These are phyloP conservation scores for Saturnispora dispora DNA, from an alignment of 805 yeast genomes.

Conservation along the genomic window DNA sequence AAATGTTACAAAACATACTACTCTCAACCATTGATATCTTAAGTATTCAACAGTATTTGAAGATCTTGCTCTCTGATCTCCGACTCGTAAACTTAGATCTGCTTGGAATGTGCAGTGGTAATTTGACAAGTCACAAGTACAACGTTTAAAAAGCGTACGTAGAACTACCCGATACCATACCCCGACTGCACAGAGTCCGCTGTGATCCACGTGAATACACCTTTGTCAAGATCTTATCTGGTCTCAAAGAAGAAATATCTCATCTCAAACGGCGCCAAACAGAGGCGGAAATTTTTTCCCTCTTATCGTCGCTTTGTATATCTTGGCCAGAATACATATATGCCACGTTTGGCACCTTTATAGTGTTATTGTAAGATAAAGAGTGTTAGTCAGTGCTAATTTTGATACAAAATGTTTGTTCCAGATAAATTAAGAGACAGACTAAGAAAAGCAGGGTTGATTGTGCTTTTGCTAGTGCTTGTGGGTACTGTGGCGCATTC, in stretches of 20 bases:
- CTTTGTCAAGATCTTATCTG: not conserved
- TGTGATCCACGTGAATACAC: not conserved
- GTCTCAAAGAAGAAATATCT: not conserved
- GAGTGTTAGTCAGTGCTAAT: not conserved
- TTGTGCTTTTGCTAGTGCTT: not conserved
- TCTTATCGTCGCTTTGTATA: not conserved
- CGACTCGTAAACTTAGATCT: not conserved
- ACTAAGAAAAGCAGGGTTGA: not conserved
- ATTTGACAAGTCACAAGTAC: not conserved
- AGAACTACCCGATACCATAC: not conserved
- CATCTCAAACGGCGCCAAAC: not conserved
- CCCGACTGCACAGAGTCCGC: not conserved
- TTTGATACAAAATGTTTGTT: conserved; percentile 5
- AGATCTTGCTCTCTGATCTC: not conserved
- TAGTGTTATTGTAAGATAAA: not conserved
- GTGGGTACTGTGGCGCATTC: not conserved
- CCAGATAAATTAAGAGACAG: not conserved
- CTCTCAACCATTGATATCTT: no score
- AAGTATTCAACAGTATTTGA: no score
- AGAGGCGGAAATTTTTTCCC: not conserved
- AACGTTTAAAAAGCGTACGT: not conserved
- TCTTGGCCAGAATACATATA: not conserved
- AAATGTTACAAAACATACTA: no score
- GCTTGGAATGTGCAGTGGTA: not conserved
- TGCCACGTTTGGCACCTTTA: not conserved